Evolutionary conservation across 768 basidiomycete genomes (phyloP), one percentile per base, ranked within the genome.

Genomic region (Scleroderma bovista): DNA sequence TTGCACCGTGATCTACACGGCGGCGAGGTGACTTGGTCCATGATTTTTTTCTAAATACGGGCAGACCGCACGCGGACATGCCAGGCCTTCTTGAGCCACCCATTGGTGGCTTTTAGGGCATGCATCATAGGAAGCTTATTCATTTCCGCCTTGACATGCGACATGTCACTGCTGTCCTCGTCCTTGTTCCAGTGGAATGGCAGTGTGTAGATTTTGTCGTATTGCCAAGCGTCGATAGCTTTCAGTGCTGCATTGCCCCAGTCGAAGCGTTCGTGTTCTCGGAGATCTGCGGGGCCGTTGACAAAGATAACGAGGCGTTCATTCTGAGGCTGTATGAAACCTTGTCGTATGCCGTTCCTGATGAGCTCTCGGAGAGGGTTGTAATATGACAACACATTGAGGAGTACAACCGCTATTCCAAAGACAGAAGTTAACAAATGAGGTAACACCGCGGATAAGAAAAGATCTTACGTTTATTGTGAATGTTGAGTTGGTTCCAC

Each of bases 401-500:
- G 62, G 22, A 96, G 70, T 38, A 96, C 69, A 37, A 96, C 86
- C 13, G 94, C 84, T 93, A 60, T 52, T 23, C 16, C 23, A 43
- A 26, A 42, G 22, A 23, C 22, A 15, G 9, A 29, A 29, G 26
- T 29, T 29, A 9, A 29, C 39, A 40, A 22, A 43, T 20, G 15
- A 41, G 57, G 55, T 10, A 54, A 19, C 19, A 29, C n/a, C 39
- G 11, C 20, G 11, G 8, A 47, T 8, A n/a, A 17, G 29, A 15
- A 4, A 19, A 1, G 17, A 6, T 0, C 80, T 54, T 62, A 89
- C 89, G 89, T 71, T 92, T 92, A 48, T 79, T 75, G 63, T 93
- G 89, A 38, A 94, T 86, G 17, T 87, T 86, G 6, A 96, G 66
- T 61, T 97, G 95, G 17, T 88, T 89, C 95, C 95, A 99, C 0